Conservation (phyloP, 768 basidiomycete species). For the Lactarius hatsudake region DNA sequence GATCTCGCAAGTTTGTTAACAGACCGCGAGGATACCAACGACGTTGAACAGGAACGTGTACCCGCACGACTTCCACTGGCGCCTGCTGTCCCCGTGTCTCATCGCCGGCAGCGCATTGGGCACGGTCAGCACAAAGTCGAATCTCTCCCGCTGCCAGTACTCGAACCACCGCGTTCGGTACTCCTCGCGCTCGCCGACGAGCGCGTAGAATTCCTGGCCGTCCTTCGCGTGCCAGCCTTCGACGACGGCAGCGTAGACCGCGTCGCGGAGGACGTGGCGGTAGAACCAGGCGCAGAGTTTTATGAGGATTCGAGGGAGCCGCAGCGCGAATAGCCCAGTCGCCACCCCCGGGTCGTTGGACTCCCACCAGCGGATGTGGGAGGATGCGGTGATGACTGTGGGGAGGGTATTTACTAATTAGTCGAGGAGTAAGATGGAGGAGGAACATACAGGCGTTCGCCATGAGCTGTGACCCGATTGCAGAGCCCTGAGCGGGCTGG, state of each 20-base stretch:
- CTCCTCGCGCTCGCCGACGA: slow-evolving; percentile 45
- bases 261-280: slow-evolving; percentile 50
- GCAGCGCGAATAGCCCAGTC: slow-evolving; percentile 40
- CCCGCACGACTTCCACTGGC: slow-evolving; percentile 49
- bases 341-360: slow-evolving; percentile 48
- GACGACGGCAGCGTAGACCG: slow-evolving; percentile 52
- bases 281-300: slow-evolving; percentile 50
- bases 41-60: slow-evolving; percentile 70
- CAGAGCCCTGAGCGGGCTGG: slow-evolving; percentile 50
- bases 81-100: slow-evolving; percentile 51
- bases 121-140: slow-evolving; percentile 64
- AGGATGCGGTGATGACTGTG: slow-evolving; percentile 33
- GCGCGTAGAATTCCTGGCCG: slow-evolving; percentile 47
- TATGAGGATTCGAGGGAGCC: slow-evolving; percentile 48
- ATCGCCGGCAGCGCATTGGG: slow-evolving; percentile 62
- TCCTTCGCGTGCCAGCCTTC: slow-evolving; percentile 49
- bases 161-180: slow-evolving; percentile 43
- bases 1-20: not conserved
- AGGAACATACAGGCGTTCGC: slow-evolving; percentile 45
- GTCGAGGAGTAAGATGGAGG: slow-evolving; percentile 26
- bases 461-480: slow-evolving; percentile 52
- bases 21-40: slow-evolving; percentile 37
- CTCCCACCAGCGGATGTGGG: slow-evolving; percentile 36
- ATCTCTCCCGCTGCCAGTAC: slow-evolving; percentile 42
- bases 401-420: not conserved